These are phyloP conservation scores for Lichtheimia corymbifera DNA, from an alignment of 371 early-diverging fungal species.

Conservation along the genomic window DNA sequence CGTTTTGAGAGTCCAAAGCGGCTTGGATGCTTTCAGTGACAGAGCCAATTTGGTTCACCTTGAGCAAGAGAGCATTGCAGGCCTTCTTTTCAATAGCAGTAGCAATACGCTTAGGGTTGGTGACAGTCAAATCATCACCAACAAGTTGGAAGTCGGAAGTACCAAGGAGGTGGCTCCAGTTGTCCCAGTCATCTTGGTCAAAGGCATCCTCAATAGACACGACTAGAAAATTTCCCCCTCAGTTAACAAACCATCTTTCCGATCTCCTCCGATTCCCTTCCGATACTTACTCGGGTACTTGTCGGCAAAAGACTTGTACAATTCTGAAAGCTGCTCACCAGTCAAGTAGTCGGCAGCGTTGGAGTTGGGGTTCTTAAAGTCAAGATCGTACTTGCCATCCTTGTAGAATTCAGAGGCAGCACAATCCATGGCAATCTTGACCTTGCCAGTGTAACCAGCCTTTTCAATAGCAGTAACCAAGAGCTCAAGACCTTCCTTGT, in stretches of 20 bases:
- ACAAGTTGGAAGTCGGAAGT: constrained; percentile 87
- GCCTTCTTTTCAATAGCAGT: constrained; percentile 93
- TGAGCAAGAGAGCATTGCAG: constrained; percentile 95
- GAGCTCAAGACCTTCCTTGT: constrained; percentile 96
- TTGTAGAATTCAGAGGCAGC: constrained; percentile 99
- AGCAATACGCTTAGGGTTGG: constrained; percentile 94
- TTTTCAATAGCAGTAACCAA: constrained; percentile 87
- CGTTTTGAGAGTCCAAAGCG: constrained; percentile 68
- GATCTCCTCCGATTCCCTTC: not conserved
- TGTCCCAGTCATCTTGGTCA: constrained; percentile 98
- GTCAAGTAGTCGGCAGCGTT: constrained; percentile 77
- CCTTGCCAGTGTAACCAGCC: constrained; percentile 94
- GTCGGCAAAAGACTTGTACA: constrained; percentile 84
- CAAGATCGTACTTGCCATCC: constrained; percentile 95
- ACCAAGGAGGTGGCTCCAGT: constrained; percentile 83
- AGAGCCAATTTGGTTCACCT: constrained; percentile 99
- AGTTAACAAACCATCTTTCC: not conserved
- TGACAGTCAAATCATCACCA: constrained; percentile 99
- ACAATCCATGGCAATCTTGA: constrained; percentile 98
- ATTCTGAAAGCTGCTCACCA: constrained; percentile 82
- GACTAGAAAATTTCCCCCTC: constrained; percentile 37
- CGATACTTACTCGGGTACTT: constrained; percentile 82
- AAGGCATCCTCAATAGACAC: constrained; percentile 99
- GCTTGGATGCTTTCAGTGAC: constrained; percentile 94
- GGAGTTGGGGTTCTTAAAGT: constrained; percentile 93